Base-by-base conservation (phyloP, 2,329 filamentous ascomycete genomes). In the Fusarium clavum region DNA sequence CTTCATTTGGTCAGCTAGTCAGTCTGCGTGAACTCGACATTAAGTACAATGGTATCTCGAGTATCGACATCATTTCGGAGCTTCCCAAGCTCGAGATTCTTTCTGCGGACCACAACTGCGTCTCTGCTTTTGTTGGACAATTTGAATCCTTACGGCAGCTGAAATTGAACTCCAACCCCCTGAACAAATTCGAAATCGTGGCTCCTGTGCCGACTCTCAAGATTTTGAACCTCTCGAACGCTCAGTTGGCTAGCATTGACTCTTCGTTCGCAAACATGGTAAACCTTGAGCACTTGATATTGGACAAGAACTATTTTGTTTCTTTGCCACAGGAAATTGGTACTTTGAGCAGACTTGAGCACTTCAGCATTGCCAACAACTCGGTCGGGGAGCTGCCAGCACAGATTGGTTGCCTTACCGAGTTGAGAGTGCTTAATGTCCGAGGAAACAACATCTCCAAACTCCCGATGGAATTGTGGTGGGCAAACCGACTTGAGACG, bases 291-390 rank as follows among this genome's bases (percentile, higher is more conserved):
- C 94, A 94, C 74, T 86, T 99, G 24, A 91, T 95, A 20, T 85
- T 99, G 57, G 95, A 98, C 81, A 94, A 93, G 78, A 99, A 99
- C 76, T 97, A 98, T 78, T 97, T 99, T 74, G 94, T 96, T 1
- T 95, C 93, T 1, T 83, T 99, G 25, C 96, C 95, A 0, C 87
- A 89, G 57, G 91, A 97, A 66, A 92, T 99, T 64, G 94, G 95
- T 18, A 92, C 91, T 68, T 83, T 99, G 46, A 89, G 88, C 69
- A 92, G 90, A 72, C 84, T 99, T 30, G 94, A 98, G 77, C 91
- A 97, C 79, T 91, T 99, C 77, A 98, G 94, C 80, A 94, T 98
- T 70, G 94, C 94, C 41, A 93, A 95, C 79, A 99, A 99, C 77
- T 91, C 92, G 0, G 86, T 99, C 6, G 92, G 91, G 64, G 90